Conservation (phyloP, 1,284 basidiomycete species). For the Meripilus lineatus region DNA sequence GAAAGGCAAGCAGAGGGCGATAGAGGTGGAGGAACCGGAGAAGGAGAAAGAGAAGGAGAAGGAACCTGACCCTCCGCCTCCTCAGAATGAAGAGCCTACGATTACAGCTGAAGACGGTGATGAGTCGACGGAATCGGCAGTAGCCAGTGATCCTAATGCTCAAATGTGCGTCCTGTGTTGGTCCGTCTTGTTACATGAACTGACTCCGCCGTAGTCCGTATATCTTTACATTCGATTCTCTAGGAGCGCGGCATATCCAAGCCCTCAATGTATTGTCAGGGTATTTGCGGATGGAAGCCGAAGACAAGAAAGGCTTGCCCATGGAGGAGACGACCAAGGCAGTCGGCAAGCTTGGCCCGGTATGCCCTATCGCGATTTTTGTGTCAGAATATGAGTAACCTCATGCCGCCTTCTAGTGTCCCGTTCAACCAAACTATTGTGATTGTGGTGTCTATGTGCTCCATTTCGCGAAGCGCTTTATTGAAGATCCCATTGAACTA, state of each 20-base stretch:
- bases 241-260: conserved; percentile 64
- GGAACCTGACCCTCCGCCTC: conserved; percentile 1
- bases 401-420: conserved; percentile 47
- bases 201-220: conserved; percentile 49
- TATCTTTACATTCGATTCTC: conserved; percentile 86
- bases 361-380: conserved; percentile 23
- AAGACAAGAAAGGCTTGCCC: conserved; percentile 59
- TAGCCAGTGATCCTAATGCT: conserved; percentile 23
- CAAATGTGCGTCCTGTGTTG: no score
- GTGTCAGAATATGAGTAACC: conserved; percentile 1
- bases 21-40: no score
- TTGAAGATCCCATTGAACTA: conserved; percentile 47
- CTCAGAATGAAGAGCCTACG: neutral
- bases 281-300: conserved; percentile 80
- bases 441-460: conserved; percentile 84
- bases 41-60: conserved; percentile 17
- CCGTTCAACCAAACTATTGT: conserved; percentile 77
- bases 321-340: conserved; percentile 39
- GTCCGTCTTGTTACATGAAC: neutral
- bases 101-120: neutral
- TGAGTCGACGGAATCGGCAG: neutral
- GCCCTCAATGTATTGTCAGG: conserved; percentile 56
- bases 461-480: conserved; percentile 75
- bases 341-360: conserved; percentile 42
- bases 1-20: conserved; percentile 1